Evolutionary conservation across 108 stramenopile species (phyloP).

Genomic region (Hondaea fermentalgiana): DNA sequence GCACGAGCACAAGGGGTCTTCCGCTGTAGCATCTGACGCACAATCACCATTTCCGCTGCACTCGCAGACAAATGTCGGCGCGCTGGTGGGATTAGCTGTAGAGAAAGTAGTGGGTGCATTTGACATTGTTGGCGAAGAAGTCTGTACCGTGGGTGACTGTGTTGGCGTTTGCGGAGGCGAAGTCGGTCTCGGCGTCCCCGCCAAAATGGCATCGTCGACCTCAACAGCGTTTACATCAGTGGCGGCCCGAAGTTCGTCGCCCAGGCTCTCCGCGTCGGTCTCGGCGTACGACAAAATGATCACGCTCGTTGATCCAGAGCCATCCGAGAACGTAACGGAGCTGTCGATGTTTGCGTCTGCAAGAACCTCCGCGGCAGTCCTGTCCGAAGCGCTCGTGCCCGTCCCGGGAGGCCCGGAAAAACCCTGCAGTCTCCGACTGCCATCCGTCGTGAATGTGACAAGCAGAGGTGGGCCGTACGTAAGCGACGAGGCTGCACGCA

Average conservation of each 20-base stretch:
- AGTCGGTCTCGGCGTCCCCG: background rate
- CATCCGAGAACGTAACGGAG: background rate
- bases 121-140: background rate
- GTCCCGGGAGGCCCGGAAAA: background rate
- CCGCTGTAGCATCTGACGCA: background rate
- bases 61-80: background rate
- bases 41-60: slow-evolving; percentile 7
- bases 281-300: background rate
- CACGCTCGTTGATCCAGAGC: background rate
- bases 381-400: too few species aligned
- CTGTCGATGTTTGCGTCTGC: too few species aligned
- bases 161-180: background rate
- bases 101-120: background rate
- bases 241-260: background rate
- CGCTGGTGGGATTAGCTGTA: background rate
- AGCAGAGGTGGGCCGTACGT: background rate
- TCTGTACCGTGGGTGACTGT: background rate
- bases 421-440: background rate
- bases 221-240: background rate
- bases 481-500: background rate
- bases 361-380: too few species aligned
- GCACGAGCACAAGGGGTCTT: background rate
- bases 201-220: background rate
- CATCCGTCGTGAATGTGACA: background rate
- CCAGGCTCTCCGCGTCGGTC: background rate